Conservation (phyloP, 495 filamentous ascomycete species). For the Parachaetomium inaequale region DNA sequence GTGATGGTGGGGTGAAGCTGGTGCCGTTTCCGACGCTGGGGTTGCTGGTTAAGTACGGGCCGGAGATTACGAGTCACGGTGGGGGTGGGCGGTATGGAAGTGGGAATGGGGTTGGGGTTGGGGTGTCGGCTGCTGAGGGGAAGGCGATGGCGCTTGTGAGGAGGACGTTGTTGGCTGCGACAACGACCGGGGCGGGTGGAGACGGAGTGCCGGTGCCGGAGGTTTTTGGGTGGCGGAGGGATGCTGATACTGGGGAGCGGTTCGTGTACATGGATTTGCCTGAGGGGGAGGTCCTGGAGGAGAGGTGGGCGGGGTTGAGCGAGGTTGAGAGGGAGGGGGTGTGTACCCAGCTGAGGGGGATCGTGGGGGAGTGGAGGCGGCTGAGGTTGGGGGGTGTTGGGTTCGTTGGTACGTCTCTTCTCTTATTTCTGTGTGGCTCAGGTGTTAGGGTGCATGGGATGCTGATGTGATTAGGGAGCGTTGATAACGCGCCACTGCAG, state of each 20-base stretch:
- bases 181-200: no score
- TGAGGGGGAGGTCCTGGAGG: constrained; percentile 9
- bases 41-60: constrained; percentile 21
- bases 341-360: constrained; percentile 7
- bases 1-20: background rate
- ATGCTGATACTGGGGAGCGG: constrained; percentile 15
- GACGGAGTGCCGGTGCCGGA: constrained; percentile 22
- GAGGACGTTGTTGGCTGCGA: background rate
- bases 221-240: constrained; percentile 25
- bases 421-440: background rate
- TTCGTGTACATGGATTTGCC: constrained; percentile 18
- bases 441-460: background rate
- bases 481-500: constrained; percentile 25
- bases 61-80: background rate
- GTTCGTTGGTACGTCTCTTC: constrained; percentile 15
- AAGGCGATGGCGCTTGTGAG: constrained; percentile 13
- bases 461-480: constrained; percentile 20
- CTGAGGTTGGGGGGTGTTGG: constrained; percentile 8
- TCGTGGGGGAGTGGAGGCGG: constrained; percentile 18
- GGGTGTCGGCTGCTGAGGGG: constrained; percentile 13
- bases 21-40: constrained; percentile 11
- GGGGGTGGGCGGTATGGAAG: background rate
- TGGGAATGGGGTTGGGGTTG: background rate
- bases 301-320: constrained; percentile 9
- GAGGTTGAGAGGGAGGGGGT: constrained; percentile 11